Base-by-base conservation (phyloP, 2,329 filamentous ascomycete species). In the Didymella sp. region DNA sequence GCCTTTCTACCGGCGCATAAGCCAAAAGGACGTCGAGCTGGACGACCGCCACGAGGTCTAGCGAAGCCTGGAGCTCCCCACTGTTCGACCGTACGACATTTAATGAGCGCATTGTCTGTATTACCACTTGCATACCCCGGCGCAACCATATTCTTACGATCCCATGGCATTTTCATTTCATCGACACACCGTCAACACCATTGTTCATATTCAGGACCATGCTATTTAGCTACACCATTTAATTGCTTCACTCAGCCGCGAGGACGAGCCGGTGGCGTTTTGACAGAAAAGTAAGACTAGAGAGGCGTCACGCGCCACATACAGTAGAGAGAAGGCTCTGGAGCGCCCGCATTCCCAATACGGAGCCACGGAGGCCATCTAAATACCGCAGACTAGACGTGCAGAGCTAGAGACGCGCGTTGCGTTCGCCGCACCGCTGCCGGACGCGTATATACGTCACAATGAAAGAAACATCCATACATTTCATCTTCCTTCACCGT, bases 1-100 rank as follows among this genome's bases (percentile, higher is more conserved):
- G 40, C 72, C 71, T 5, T 75, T 75, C 50, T 75, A 75, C 61
- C 70, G 73, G 54, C 70, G 72, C 38, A 71, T 75, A 54, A 75
- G 73, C 58, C 67, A 69, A 22, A 76, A 76, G 48, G 67, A 69
- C 54, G 67, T 74, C 40, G 71, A 73, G 56, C 65, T 76, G 9
- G 64, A 72, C 38, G 72, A 76, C 47, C 68, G 73, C 12, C 73
- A 74, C 58, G 51, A 75, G 58, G 73, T 76, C n/a, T 76, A 63
- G 27, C 9, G 24, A 4, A 43, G 38, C 6, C 37, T 5, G 7
- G 13, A 4, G 17, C 31, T n/a, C 30, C 6, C 28, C 25, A 22
- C 25, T 3, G 15, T 49, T 24, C 24, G 2, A 17, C 48, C 41
- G 13, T 37, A 38, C 49, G 17, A 52, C 37, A 38, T 52, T 56